Evolutionary conservation across 768 basidiomycete species (phyloP).

Genomic region (Saitozyma podzolica): DNA sequence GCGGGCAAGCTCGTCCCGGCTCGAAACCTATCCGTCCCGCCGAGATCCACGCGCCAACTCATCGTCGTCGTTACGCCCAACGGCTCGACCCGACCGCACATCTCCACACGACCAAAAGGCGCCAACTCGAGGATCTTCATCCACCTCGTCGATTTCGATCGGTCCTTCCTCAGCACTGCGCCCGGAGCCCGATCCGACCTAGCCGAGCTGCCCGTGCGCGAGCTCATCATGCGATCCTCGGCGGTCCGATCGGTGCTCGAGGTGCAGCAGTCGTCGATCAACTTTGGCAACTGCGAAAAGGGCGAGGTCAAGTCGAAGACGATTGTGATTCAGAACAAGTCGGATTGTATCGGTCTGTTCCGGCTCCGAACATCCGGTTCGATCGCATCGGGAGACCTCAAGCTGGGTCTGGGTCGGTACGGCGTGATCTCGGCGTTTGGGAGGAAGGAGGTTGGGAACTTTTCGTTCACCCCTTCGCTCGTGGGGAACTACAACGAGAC

Average conservation of each 20-base stretch:
- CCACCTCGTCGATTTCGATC: slow-evolving; percentile 42
- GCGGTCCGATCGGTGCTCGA: slow-evolving; percentile 45
- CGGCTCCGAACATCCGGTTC: slow-evolving; percentile 46
- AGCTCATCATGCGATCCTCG: slow-evolving; percentile 44
- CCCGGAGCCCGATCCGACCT: slow-evolving; percentile 7
- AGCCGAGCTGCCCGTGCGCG: slow-evolving; percentile 43
- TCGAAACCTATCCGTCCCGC: slow-evolving; percentile 24
- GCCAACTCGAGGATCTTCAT: slow-evolving; percentile 50
- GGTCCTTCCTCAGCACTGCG: slow-evolving; percentile 14
- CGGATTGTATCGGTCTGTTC: slow-evolving; percentile 48
- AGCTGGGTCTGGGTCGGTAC: slow-evolving; percentile 47
- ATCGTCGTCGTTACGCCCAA: slow-evolving; percentile 48
- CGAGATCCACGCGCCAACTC: slow-evolving; percentile 25
- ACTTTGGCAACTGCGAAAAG: slow-evolving; percentile 49
- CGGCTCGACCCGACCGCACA: slow-evolving; percentile 41
- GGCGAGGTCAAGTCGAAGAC: slow-evolving; percentile 46
- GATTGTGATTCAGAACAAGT: slow-evolving; percentile 50
- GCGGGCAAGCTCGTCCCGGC: slow-evolving; percentile 37
- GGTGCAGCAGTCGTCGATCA: slow-evolving; percentile 49
- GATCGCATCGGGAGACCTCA: slow-evolving; percentile 48
- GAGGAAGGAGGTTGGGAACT: slow-evolving; percentile 44
- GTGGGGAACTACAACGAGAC: slow-evolving; percentile 47
- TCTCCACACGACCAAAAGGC: slow-evolving; percentile 38
- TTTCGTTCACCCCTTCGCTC: slow-evolving; percentile 46
- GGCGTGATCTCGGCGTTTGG: slow-evolving; percentile 49